phyloP scores from a whole-genome alignment of 2,329 filamentous ascomycete genomes.

The Colletotrichum sp. region DNA sequence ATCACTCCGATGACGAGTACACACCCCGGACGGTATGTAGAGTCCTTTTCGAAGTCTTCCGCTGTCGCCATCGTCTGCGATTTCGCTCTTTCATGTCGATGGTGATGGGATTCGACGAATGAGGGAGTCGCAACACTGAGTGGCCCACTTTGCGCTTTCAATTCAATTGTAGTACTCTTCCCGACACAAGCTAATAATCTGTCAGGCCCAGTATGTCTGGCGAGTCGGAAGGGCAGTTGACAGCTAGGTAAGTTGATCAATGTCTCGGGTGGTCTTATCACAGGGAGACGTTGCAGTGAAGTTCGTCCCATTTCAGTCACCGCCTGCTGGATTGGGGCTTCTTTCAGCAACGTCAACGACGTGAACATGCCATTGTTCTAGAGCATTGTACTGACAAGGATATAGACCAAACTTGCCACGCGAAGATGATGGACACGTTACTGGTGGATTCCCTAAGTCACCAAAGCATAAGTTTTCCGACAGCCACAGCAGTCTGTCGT shows the following conservation, averaged over 20 bases:
- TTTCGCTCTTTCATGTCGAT: not conserved
- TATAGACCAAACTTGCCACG: constrained; percentile 22
- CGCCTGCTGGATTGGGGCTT: not conserved
- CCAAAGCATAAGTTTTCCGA: constrained; percentile 51
- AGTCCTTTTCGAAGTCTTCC: not conserved
- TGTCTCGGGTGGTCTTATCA: not conserved
- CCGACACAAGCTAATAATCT: not conserved
- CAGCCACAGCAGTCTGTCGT: constrained; percentile 58
- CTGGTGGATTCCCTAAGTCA: constrained; percentile 23
- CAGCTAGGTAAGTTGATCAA: constrained; percentile 19
- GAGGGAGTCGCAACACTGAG: not conserved
- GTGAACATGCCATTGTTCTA: not conserved
- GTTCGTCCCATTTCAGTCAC: not conserved
- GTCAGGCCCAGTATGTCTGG: constrained; percentile 4
- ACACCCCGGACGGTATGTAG: constrained; percentile 29
- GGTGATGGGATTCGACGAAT: not conserved
- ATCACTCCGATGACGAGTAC: constrained; percentile 26
- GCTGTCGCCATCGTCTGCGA: not conserved
- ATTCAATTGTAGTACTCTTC: no score
- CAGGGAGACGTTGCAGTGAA: not conserved
- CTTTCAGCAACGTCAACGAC: not conserved
- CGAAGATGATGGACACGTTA: constrained; percentile 20
- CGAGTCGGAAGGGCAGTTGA: constrained; percentile 22
- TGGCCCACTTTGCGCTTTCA: not conserved
- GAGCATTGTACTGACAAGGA: constrained; percentile 20